Base-by-base conservation (phyloP, 768 basidiomycete genomes). In the Mycena kentingensis region DNA sequence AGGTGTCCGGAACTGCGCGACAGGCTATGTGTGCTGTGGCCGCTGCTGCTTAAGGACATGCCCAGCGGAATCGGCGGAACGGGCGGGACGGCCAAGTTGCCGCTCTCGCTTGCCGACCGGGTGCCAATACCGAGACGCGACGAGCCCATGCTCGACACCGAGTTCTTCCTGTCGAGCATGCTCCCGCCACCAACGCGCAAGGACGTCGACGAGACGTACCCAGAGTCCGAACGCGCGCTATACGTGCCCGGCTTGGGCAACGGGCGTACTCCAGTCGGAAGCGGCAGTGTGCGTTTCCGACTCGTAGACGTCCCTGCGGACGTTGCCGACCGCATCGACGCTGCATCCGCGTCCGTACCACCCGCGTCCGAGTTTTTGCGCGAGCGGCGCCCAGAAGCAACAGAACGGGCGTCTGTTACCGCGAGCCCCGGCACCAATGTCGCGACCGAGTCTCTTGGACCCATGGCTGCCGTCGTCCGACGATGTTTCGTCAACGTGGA, bases 401-500 rank as follows among this genome's bases (percentile, higher is more conserved):
- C 39, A 11, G 24, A 52, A 25, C 2, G 51, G 52, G 26, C 51
- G 51, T n/a, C n/a, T n/a, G n/a, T n/a, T n/a, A n/a, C n/a, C 12
- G 35, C 35, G 13, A 8, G 19, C 18, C 77, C 74, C 11, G 73
- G 70, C 46, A 67, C 65, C 2, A 69, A 46, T 36, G 68, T 70
- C 69, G 71, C 75, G 27, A 67, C 62, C 3, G 73, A 71, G 39
- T 71, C 73, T 7, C 55, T 53, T 19, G 58, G 58, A 49, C 46
- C 41, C 39, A 51, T 54, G 60, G 60, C n/a, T n/a, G n/a, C 54
- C 59, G 59, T 60, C 65, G 66, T 57, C 65, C 76, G 70, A 41
- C 77, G 77, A 16, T 71, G 63, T 52, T 78, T 77, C 10, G 84
- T 82, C 42, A 90, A 69, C 19, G 84, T 80, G 28, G 78, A 85